These are phyloP conservation scores for Mitragyna speciosa DNA, from an alignment of 257 asterid genomes.

Conservation along the genomic window DNA sequence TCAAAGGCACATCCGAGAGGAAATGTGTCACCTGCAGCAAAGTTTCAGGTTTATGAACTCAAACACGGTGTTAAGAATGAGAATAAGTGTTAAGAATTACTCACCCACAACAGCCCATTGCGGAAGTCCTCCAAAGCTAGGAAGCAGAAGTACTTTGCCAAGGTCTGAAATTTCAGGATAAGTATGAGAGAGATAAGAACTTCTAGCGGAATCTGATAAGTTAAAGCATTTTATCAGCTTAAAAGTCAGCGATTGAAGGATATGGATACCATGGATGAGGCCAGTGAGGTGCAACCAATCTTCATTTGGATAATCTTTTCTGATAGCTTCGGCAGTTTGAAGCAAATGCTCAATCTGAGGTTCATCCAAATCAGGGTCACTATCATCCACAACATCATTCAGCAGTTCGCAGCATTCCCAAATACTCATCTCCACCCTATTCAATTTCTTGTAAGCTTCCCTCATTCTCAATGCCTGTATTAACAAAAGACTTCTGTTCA, in stretches of 20 bases:
- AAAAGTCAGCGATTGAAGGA: neutral
- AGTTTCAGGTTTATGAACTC: neutral
- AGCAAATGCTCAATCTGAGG: slow-evolving; percentile 51
- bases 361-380: slow-evolving; percentile 54
- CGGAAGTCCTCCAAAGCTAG: slow-evolving; percentile 47
- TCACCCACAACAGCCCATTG: slow-evolving; percentile 52
- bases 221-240: neutral
- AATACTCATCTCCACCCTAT: slow-evolving; percentile 43
- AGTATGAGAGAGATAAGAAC: neutral
- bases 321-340: slow-evolving; percentile 52
- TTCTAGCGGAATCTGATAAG: neutral
- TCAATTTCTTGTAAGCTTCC: slow-evolving; percentile 31
- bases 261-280: slow-evolving; percentile 38
- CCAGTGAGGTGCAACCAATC: slow-evolving; percentile 55
- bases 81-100: neutral
- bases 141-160: slow-evolving; percentile 43
- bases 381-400: slow-evolving; percentile 44
- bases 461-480: slow-evolving; percentile 39
- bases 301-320: slow-evolving; percentile 44
- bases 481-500: neutral
- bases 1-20: slow-evolving; percentile 56
- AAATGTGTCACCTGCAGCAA: slow-evolving; percentile 41
- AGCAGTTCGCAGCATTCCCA: slow-evolving; percentile 57
- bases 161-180: slow-evolving; percentile 26
- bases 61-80: neutral